These are phyloP conservation scores for Boletus edulis DNA, from an alignment of 768 basidiomycete genomes.

Conservation along the genomic window DNA sequence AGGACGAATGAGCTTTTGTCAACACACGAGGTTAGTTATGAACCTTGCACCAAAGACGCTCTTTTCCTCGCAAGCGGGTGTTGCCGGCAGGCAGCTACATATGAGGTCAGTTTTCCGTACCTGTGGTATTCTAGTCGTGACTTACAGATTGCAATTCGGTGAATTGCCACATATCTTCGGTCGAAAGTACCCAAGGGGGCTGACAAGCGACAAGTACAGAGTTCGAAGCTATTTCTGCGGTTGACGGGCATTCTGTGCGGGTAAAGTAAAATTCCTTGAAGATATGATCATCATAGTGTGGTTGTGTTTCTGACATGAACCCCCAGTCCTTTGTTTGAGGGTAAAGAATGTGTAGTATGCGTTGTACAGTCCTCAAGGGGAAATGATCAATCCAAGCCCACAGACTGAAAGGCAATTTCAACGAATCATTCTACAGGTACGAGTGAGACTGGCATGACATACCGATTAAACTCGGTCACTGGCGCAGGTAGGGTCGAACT, in stretches of 20 bases:
- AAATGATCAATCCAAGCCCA: slow-evolving; percentile 34
- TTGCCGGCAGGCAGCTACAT: slow-evolving; percentile 27
- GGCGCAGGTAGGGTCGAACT: slow-evolving; percentile 24
- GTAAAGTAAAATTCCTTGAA: slow-evolving; percentile 50
- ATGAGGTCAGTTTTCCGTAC: background rate
- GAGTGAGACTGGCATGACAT: background rate
- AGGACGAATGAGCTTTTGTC: slow-evolving; percentile 8
- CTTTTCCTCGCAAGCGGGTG: slow-evolving; percentile 46
- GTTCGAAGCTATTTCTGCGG: slow-evolving; percentile 27
- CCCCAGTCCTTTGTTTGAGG: slow-evolving; percentile 43
- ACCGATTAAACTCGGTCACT: slow-evolving; percentile 34
- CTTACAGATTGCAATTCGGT: slow-evolving; percentile 35
- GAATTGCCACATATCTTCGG: slow-evolving; percentile 54
- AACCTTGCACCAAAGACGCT: slow-evolving; percentile 65
- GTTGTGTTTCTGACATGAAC: slow-evolving; percentile 36
- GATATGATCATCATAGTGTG: slow-evolving; percentile 38
- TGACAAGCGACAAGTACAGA: slow-evolving; percentile 56
- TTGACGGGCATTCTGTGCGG: slow-evolving; percentile 15
- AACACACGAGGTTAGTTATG: background rate
- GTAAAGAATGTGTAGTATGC: slow-evolving; percentile 43
- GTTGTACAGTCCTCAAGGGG: slow-evolving; percentile 32
- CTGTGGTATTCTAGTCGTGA: background rate
- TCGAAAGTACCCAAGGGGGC: slow-evolving; percentile 57
- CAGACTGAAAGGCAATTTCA: slow-evolving; percentile 16
- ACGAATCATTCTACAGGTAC: background rate